Evolutionary conservation across 2,329 filamentous ascomycete genomes (phyloP).

Genomic region (Pestalotiopsis sp.): DNA sequence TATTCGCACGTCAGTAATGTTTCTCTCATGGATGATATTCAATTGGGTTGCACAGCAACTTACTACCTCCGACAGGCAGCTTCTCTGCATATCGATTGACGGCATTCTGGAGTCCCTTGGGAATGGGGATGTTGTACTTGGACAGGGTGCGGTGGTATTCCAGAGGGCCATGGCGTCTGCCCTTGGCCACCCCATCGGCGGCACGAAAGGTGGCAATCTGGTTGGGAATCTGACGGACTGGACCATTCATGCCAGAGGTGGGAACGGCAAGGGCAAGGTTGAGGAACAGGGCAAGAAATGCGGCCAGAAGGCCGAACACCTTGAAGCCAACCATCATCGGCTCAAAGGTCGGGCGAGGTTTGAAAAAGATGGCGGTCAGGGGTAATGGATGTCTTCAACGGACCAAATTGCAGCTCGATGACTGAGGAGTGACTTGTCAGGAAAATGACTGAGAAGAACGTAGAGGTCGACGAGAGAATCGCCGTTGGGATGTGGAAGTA

Average conservation of each 20-base stretch:
- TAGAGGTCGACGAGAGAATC: too few species aligned
- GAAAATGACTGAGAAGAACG: too few species aligned
- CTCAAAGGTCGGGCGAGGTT: neutral
- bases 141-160: slow-evolving; percentile 30
- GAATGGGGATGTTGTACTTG: slow-evolving; percentile 34
- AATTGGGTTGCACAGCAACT: neutral
- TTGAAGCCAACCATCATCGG: slow-evolving; percentile 20
- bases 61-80: slow-evolving; percentile 17
- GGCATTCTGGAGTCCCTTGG: slow-evolving; percentile 26
- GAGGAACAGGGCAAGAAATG: slow-evolving; percentile 20
- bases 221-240: neutral
- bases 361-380: neutral
- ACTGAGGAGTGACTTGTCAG: too few species aligned
- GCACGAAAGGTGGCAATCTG: slow-evolving; percentile 7
- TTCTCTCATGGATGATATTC: neutral
- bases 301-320: slow-evolving; percentile 19
- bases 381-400: neutral
- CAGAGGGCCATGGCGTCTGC: slow-evolving; percentile 22
- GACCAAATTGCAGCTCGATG: too few species aligned
- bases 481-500: too few species aligned
- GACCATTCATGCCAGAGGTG: neutral
- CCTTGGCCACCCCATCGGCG: slow-evolving; percentile 8
- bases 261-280: neutral
- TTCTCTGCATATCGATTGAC: slow-evolving; percentile 26
- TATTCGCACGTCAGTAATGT: slow-evolving; percentile 18